Conservation (phyloP, 1,284 basidiomycete genomes). For the Somion occarium region DNA sequence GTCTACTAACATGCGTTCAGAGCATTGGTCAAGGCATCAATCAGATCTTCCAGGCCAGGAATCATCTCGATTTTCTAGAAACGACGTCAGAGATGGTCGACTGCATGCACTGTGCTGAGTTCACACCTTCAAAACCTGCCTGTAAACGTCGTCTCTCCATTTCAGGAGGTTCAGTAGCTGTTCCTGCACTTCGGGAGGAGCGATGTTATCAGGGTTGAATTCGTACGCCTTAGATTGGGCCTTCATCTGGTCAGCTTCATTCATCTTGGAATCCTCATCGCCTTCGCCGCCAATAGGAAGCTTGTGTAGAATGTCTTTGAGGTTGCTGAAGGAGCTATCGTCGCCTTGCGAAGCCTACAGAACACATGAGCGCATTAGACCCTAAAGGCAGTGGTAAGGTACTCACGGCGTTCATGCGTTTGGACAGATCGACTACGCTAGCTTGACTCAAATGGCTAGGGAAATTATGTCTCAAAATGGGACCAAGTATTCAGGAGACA, state of each 20-base stretch:
- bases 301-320: conserved; percentile 49
- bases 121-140: conserved; percentile 34
- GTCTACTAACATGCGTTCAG: conserved; percentile 53
- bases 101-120: neutral
- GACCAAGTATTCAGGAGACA: neutral
- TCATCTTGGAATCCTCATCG: conserved; percentile 43
- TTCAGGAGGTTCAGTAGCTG: conserved; percentile 65
- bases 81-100: neutral
- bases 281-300: conserved; percentile 47
- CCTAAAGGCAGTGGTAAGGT: neutral
- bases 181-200: conserved; percentile 67
- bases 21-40: conserved; percentile 61
- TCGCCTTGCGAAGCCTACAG: conserved; percentile 30
- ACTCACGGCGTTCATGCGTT: conserved; percentile 54
- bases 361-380: neutral
- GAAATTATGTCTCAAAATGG: neutral
- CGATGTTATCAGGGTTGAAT: conserved; percentile 55
- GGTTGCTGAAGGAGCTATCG: conserved; percentile 33
- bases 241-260: conserved; percentile 49
- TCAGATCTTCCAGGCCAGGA: conserved; percentile 63
- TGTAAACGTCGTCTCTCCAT: conserved; percentile 64
- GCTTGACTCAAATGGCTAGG: conserved; percentile 61
- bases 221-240: conserved; percentile 47
- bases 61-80: conserved; percentile 53
- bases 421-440: conserved; percentile 75